Evolutionary conservation across 495 filamentous ascomycete genomes (phyloP), one percentile per base, ranked within the genome.

Genomic region (Thermochaetoides thermophila): DNA sequence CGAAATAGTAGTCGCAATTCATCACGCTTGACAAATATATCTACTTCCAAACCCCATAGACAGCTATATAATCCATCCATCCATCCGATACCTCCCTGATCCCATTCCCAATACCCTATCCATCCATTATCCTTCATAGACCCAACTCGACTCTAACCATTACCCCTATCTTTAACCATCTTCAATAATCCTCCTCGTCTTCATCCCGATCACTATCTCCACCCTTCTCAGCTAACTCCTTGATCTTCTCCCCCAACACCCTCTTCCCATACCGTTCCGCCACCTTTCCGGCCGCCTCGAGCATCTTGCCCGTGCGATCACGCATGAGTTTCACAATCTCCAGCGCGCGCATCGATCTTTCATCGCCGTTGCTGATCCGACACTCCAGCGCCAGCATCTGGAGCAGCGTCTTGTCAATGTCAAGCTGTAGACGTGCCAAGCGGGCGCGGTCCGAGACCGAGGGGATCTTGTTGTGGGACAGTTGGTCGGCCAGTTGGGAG

Each of bases 331-430:
- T 59, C 3, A 86, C 85, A 29, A 69, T 44, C 56, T 97, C 91
- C 18, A 97, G 60, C 6, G 89, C 89, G 45, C 86, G 84, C 82
- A 91, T 93, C 2, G 86, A 89, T 11, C 77, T 64, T 27, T 93
- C 85, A 50, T 96, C 91, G 22, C 36, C 41, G 9, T 84, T 84
- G 43, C 84, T 84, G n/a, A n/a, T n/a, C 40, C 82, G 72, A 52
- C 89, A 95, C 63, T 94, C 89, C 16, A 76, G 63, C 19, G 82
- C 85, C 52, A 97, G 63, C 51, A 97, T 68, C 63, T 94, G 87
- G 37, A 97, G 63, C 24, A 97, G 61, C 14, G 74, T 71, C 57
- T 89, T 91, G 56, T 97, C 84, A 34, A 91, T 69, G 27, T 83
- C 81, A 19, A 82, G 55, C 49, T 92, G 83, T 23, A 78, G 66